phyloP scores from a whole-genome alignment of 2,329 filamentous ascomycete genomes.

The Cucurbitaria berberidis region DNA sequence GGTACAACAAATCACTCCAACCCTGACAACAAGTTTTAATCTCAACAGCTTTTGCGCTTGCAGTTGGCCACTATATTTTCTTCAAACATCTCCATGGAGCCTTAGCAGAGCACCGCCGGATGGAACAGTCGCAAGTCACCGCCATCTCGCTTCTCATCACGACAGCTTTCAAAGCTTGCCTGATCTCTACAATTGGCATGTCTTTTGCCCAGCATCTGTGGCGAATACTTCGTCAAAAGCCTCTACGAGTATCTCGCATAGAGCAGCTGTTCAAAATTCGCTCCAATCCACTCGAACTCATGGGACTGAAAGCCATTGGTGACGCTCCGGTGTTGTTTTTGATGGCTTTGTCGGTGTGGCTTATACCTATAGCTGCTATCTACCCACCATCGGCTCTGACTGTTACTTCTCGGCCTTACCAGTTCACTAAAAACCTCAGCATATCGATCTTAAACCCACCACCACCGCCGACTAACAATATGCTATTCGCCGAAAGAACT shows the following conservation, averaged over 20 bases:
- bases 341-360: slow-evolving; percentile 5
- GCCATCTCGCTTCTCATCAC: slow-evolving; percentile 7
- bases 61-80: too few relatives aligned
- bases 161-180: not conserved
- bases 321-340: not conserved
- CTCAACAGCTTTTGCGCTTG: too few relatives aligned
- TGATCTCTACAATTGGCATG: not conserved
- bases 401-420: not conserved
- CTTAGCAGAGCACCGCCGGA: too few relatives aligned
- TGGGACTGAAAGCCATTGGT: not conserved
- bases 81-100: too few relatives aligned
- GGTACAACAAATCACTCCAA: too few relatives aligned
- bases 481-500: too few relatives aligned
- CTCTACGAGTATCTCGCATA: not conserved
- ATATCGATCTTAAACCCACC: slow-evolving; percentile 2
- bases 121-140: slow-evolving; percentile 5
- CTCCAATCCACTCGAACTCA: not conserved
- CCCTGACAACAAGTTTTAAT: too few relatives aligned
- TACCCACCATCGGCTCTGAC: slow-evolving; percentile 15
- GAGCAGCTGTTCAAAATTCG: slow-evolving; percentile 1
- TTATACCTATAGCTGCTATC: slow-evolving; percentile 4
- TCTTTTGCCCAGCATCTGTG: slow-evolving; percentile 13
- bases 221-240: not conserved
- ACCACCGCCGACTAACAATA: too few relatives aligned
- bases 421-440: not conserved